Conservation (phyloP, 2,329 filamentous ascomycete species). For the Cryphonectria parasitica region DNA sequence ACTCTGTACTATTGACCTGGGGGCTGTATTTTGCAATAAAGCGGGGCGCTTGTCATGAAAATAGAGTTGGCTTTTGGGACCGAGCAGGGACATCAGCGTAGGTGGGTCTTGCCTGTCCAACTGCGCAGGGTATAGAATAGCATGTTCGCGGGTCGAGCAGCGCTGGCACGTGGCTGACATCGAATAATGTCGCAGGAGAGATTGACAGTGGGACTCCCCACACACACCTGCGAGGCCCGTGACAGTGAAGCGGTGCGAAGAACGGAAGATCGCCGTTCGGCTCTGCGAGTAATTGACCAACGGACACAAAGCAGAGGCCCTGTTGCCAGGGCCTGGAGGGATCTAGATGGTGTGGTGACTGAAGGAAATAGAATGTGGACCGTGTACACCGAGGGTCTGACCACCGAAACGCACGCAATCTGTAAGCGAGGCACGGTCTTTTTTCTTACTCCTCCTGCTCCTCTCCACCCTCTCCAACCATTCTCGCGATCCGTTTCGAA, state of each 20-base stretch:
- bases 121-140: no score
- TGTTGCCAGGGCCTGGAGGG: neutral
- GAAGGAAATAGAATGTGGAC: neutral
- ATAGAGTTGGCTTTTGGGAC: neutral
- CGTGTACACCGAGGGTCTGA: slow-evolving; percentile 5
- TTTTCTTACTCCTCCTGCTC: neutral
- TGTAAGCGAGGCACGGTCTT: neutral
- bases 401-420: slow-evolving; percentile 7
- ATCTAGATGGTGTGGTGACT: neutral
- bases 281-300: neutral
- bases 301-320: neutral
- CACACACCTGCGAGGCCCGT: neutral
- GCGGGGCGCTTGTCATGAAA: neutral
- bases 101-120: neutral
- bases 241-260: neutral
- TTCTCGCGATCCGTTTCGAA: neutral
- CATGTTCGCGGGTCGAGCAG: neutral
- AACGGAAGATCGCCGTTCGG: neutral
- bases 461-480: neutral
- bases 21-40: neutral
- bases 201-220: neutral
- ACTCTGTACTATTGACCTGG: neutral
- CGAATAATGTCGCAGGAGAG: neutral
- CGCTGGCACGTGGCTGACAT: neutral
- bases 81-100: neutral